Base-by-base conservation (phyloP, 2,329 filamentous ascomycete species). In the Fusarium veterinarium region DNA sequence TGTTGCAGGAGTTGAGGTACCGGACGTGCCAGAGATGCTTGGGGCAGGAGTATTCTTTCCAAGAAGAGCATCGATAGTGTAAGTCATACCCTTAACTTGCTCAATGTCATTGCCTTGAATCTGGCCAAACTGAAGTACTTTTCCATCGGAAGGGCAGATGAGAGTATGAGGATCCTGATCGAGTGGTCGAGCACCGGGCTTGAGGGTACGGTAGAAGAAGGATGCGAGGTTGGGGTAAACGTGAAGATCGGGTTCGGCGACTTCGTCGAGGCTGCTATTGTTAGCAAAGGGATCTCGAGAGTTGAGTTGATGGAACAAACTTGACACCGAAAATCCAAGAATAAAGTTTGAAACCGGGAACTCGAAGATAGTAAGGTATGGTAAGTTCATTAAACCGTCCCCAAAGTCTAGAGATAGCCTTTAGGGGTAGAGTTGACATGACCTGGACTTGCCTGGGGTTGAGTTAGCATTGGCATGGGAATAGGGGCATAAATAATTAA, bases 11-110 rank as follows among this genome's bases (percentile, higher is more conserved):
- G 79, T 73, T 10, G 75, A 77, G 30, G 73, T 75, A 61, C 82
- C 81, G 64, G 75, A 77, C 28, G 72, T 75, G 60, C 82, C 80
- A 65, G 88, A 80, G 76, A 91, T 82, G 82, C 89, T 89, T 23
- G 87, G 82, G 9, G 86, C 80, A 41, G 88, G 88, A 10, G 86
- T 89, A 69, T 86, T 85, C 72, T 89, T 91, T 57, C 96, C 96
- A 4, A 99, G 88, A 4, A 99, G 88, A 12, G 96, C 95, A 80
- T 99, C 96, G 60, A 99, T 89, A 74, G 92, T 97, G 83, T 99
- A 99, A 2, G 96, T 99, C 88, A 99, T 96, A 67, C 96, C 96
- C 84, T 99, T 99, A 72, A 99, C 95, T 84, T 99, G 96, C 81
- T 99, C 96, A 46, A 99, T 97, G 79, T 98, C 94, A 52, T 95